Base-by-base conservation (phyloP, 169 alveolate genomes). In the Plasmodium gonderi region DNA sequence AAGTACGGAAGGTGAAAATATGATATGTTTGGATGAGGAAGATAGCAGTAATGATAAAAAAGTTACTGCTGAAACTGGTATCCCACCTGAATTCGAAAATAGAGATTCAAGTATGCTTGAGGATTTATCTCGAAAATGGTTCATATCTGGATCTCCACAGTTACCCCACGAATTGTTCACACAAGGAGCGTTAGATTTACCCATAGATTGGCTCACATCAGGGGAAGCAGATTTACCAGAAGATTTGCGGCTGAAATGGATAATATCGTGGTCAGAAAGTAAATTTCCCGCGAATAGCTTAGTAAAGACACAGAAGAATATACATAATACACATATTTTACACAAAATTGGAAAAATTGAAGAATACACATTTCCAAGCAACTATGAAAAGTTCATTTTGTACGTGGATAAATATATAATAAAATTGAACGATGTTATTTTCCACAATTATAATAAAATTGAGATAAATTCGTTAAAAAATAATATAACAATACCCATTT, bases 341-440 rank as follows among this genome's bases (percentile, higher is more conserved):
- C 36, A 20, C 64, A 40, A 54, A 78, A 26, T 36, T 40, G 74
- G 11, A 31, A 78, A 64, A 23, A 38, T 7, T 20, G 26, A 23
- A 26, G 33, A n/a, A 7, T 29, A 38, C 23, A 45, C 65, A 31
- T 31, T 51, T 29, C 64, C 64, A 17, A 51, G 42, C 1, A 69
- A 83, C 54, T 47, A 64, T 64, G 38, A 47, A 14, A 60, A 49
- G 75, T 49, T 74, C 14, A 69, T 54, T 60, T 45, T 83, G 20
- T 83, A 72, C 44, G 29, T 83, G 23, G 82, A 83, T 42, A 83
- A 74, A 72, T 72, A 83, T 76, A 51, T 83, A 8, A 72, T 83
- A 31, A 83, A 83, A 83, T 4, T 83, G 38, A 83, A 74, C n/a
- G 92, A 83, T 72, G 64, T 72, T 51, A 51, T 83, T 69, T 83